Evolutionary conservation across 1,284 basidiomycete genomes (phyloP).

Genomic region (Tremellales sp.): DNA sequence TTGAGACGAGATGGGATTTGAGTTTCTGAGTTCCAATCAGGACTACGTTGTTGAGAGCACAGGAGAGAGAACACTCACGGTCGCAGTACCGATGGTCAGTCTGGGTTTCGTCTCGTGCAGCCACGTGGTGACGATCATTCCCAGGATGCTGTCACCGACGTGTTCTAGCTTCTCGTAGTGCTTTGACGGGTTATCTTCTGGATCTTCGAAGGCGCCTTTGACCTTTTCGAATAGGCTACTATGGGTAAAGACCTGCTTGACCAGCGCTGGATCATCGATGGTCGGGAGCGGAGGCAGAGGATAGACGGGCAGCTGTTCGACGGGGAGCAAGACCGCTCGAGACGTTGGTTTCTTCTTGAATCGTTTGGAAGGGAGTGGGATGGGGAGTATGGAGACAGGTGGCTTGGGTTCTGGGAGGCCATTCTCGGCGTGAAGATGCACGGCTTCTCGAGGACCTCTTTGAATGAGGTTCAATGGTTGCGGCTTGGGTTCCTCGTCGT

Average conservation of each 20-base stretch:
- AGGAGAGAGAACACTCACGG: slow-evolving; percentile 23
- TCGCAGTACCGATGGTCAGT: slow-evolving; percentile 39
- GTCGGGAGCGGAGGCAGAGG: slow-evolving; percentile 36
- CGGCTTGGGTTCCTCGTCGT: too few species aligned
- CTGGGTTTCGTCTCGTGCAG: slow-evolving; percentile 38
- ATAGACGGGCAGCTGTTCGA: slow-evolving; percentile 38
- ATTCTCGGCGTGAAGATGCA: too few species aligned
- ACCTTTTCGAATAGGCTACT: slow-evolving; percentile 25
- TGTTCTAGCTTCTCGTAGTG: slow-evolving; percentile 47
- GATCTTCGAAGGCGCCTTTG: slow-evolving; percentile 34
- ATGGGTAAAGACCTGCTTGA: slow-evolving; percentile 39
- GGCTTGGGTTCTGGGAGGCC: too few species aligned
- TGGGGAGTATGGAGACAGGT: slow-evolving; percentile 22
- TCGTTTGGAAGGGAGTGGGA: slow-evolving; percentile 36
- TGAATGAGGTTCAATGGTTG: too few species aligned
- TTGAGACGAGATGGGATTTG: slow-evolving; percentile 44
- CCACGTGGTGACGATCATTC: slow-evolving; percentile 45
- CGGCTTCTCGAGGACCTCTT: too few species aligned
- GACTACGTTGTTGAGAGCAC: background rate
- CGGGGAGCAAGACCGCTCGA: slow-evolving; percentile 34
- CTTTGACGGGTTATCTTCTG: slow-evolving; percentile 16
- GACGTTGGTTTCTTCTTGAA: slow-evolving; percentile 22
- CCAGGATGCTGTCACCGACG: slow-evolving; percentile 42
- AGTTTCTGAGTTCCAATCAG: slow-evolving; percentile 31
- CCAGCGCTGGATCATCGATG: slow-evolving; percentile 27